phyloP scores from a whole-genome alignment of 768 basidiomycete species.

The Podaxis sp. region DNA sequence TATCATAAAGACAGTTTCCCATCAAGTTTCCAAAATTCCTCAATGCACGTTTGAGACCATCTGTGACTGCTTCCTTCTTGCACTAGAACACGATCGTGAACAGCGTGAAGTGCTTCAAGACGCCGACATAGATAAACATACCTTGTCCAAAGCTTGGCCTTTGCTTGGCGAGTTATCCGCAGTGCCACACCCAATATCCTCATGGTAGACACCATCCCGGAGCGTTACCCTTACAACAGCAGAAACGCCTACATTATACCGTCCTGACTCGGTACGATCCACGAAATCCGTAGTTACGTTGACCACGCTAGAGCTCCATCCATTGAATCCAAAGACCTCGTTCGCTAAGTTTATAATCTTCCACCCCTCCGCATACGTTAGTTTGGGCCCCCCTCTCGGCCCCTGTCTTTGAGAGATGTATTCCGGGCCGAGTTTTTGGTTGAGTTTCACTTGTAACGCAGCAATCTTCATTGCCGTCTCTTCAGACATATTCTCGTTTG shows the following conservation, averaged over 20 bases:
- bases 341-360: conserved; percentile 97
- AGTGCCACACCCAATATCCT: conserved; percentile 91
- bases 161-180: conserved; percentile 86
- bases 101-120: not conserved
- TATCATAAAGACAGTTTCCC: conserved; percentile 98
- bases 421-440: conserved; percentile 92
- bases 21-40: conserved; percentile 92
- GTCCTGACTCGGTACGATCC: conserved; percentile 65
- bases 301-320: conserved; percentile 84
- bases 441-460: conserved; percentile 74
- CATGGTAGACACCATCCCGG: conserved; percentile 85
- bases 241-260: conserved; percentile 74
- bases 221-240: conserved; percentile 88
- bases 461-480: conserved; percentile 69
- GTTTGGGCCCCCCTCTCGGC: conserved; percentile 80
- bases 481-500: conserved; percentile 47
- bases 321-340: conserved; percentile 98
- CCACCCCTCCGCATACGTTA: conserved; percentile 97
- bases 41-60: conserved; percentile 88
- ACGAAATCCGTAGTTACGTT: conserved; percentile 75
- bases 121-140: conserved; percentile 31
- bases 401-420: conserved; percentile 88
- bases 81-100: conserved; percentile 51
- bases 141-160: conserved; percentile 89
- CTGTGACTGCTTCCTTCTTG: conserved; percentile 98